These are phyloP conservation scores for Pythium brachiatum DNA, from an alignment of 352 stramenopile species.

Conservation along the genomic window DNA sequence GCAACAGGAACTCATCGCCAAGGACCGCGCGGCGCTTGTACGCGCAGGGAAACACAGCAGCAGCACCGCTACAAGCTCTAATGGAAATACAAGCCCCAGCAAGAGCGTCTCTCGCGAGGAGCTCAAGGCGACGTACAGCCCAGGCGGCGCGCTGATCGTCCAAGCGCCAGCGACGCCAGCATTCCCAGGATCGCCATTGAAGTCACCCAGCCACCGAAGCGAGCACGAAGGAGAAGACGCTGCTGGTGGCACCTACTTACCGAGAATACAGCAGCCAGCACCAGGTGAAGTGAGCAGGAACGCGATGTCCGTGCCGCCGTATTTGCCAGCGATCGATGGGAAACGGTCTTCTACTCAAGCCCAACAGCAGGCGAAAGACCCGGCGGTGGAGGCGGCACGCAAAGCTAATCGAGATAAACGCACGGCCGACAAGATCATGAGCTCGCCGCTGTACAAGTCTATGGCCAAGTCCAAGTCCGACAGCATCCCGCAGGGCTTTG, in stretches of 20 bases:
- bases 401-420: constrained; percentile 31
- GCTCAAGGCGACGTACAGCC: constrained; percentile 52
- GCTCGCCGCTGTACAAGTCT: constrained; percentile 74
- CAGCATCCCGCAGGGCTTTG: constrained; percentile 23
- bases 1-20: constrained; percentile 53
- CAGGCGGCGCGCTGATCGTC: constrained; percentile 53
- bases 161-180: constrained; percentile 28
- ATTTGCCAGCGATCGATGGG: constrained; percentile 34
- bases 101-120: constrained; percentile 49
- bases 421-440: constrained; percentile 54
- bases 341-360: constrained; percentile 4
- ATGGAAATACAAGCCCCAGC: constrained; percentile 14
- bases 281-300: background rate
- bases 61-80: constrained; percentile 6
- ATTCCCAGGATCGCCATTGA: constrained; percentile 13
- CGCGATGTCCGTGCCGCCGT: constrained; percentile 9
- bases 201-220: constrained; percentile 26
- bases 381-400: constrained; percentile 13
- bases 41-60: constrained; percentile 28
- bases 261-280: background rate
- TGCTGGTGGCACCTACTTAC: constrained; percentile 1
- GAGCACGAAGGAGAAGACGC: constrained; percentile 25
- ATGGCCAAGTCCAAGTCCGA: constrained; percentile 51
- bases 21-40: constrained; percentile 41
- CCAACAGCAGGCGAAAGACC: constrained; percentile 6